These are phyloP conservation scores for Ochetophila trinervis DNA, from an alignment of 306 rosid genomes.

Conservation along the genomic window DNA sequence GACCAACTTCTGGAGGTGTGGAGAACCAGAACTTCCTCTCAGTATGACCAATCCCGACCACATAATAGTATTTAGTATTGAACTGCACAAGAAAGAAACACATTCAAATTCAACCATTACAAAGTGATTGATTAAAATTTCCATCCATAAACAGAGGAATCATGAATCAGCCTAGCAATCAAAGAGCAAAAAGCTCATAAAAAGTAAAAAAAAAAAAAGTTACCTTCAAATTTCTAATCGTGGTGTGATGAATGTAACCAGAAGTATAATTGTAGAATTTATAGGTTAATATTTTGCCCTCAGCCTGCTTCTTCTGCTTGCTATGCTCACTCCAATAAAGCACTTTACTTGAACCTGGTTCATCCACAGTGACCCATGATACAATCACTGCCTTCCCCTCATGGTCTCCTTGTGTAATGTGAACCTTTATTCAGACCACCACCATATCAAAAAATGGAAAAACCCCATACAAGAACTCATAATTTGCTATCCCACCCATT, in stretches of 20 bases:
- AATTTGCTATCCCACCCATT: conserved; percentile 4
- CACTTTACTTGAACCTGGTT: conserved; percentile 60
- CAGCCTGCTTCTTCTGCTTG: conserved; percentile 28
- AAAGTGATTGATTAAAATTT: background rate
- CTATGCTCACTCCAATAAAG: conserved; percentile 46
- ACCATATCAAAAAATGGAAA: conserved; percentile 6
- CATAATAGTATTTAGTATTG: conserved; percentile 73
- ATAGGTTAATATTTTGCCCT: conserved; percentile 44
- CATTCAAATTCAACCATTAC: background rate
- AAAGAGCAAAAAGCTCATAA: background rate
- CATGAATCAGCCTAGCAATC: background rate
- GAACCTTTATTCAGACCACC: conserved; percentile 47
- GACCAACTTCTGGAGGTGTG: conserved; percentile 82
- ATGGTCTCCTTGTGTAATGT: conserved; percentile 84
- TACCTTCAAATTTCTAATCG: conserved; percentile 41
- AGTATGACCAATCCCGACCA: conserved; percentile 59
- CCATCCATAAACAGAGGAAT: background rate
- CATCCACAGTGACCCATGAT: conserved; percentile 65
- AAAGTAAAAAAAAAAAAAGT: background rate
- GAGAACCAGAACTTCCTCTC: conserved; percentile 69
- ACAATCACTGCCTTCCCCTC: conserved; percentile 62
- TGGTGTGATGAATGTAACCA: conserved; percentile 69
- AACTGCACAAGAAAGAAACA: conserved; percentile 36
- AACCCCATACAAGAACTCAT: background rate
- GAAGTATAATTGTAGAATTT: conserved; percentile 61